A percentile compares a stretch with the other conserved stretches of the same genome.
Conservation (phyloP, 1,284 basidiomycete genomes). For the Tilletiopsis washingtonensis region DNA sequence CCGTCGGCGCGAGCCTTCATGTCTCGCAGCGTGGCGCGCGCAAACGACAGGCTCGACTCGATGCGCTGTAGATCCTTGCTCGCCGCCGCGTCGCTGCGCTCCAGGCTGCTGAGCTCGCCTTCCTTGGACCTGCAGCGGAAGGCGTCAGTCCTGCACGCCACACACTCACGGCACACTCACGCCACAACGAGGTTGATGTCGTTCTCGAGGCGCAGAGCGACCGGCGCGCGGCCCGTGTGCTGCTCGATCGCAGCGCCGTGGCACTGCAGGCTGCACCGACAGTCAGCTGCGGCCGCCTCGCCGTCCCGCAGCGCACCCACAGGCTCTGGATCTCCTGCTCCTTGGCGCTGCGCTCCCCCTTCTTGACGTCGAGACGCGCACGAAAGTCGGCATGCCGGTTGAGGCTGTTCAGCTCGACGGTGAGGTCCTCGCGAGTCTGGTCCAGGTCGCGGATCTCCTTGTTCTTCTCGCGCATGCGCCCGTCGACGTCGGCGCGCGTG, state of each 20-base stretch:
- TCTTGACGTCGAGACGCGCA: slow-evolving; percentile 71
- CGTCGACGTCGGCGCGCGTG: slow-evolving; percentile 57
- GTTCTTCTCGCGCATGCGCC: slow-evolving; percentile 59
- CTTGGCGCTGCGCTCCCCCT: slow-evolving; percentile 52
- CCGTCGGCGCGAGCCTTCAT: slow-evolving; percentile 50
- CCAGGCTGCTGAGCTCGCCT: too few species aligned
- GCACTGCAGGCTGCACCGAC: too few species aligned
- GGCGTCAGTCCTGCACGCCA: too few species aligned
- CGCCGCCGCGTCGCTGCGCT: slow-evolving; percentile 15
- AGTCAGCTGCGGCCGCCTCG: too few species aligned
- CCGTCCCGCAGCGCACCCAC: not conserved
- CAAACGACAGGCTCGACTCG: slow-evolving; percentile 27
- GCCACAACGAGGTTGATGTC: too few species aligned
- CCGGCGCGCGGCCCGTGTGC: slow-evolving; percentile 58
- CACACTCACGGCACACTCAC: too few species aligned
- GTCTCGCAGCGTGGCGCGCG: slow-evolving; percentile 53
- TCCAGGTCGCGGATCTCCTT: slow-evolving; percentile 60
- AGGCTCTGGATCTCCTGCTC: slow-evolving; percentile 15
- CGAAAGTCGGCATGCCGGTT: slow-evolving; percentile 74
- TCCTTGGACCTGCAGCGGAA: too few species aligned
- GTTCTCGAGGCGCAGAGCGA: slow-evolving; percentile 62
- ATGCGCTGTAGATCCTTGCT: slow-evolving; percentile 26
- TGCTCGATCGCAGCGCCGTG: slow-evolving; percentile 61
- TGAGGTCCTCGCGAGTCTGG: slow-evolving; percentile 63
- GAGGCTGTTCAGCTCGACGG: slow-evolving; percentile 63